phyloP scores from a whole-genome alignment of 1,139 yeast genomes.

The Wickerhamiella pararugosa region DNA sequence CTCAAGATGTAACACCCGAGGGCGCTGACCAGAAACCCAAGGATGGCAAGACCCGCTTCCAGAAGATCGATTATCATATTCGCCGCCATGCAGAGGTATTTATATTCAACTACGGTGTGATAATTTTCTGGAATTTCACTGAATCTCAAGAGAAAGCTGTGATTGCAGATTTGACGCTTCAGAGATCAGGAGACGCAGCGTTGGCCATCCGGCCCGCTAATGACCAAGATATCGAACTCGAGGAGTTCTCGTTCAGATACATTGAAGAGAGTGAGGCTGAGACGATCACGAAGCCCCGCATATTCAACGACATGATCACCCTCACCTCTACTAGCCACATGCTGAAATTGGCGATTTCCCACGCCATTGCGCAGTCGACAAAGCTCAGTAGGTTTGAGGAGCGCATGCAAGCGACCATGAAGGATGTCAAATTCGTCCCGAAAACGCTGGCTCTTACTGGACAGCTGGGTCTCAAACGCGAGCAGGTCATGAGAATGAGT shows the following conservation, averaged over 20 bases:
- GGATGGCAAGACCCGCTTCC: constrained; percentile 15
- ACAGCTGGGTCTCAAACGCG: constrained; percentile 59
- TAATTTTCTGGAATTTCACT: constrained; percentile 93
- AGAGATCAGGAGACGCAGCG: constrained; percentile 27
- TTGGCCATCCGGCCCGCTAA: constrained; percentile 61
- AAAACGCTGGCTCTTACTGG: constrained; percentile 85
- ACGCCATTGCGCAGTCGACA: constrained; percentile 94
- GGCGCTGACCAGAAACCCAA: neutral
- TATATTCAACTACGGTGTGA: constrained; percentile 80
- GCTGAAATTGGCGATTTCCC: constrained; percentile 83
- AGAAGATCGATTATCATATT: constrained; percentile 22
- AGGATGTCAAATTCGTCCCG: constrained; percentile 76
- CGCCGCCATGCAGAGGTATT: constrained; percentile 74
- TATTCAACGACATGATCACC: constrained; percentile 89
- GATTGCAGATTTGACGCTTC: constrained; percentile 75
- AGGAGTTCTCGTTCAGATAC: constrained; percentile 87
- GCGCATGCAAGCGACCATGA: constrained; percentile 69
- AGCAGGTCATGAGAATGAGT: constrained; percentile 68
- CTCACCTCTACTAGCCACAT: constrained; percentile 82
- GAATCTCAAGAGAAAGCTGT: constrained; percentile 87
- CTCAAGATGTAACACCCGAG: neutral
- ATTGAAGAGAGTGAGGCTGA: constrained; percentile 46
- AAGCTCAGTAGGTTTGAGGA: constrained; percentile 84
- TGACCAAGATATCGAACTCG: constrained; percentile 88
- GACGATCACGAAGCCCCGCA: constrained; percentile 45